A percentile compares a stretch with the other conserved stretches of the same genome.
These are phyloP conservation scores for Coemansia sp. DNA, from an alignment of 371 early-diverging fungal genomes.

Conservation along the genomic window DNA sequence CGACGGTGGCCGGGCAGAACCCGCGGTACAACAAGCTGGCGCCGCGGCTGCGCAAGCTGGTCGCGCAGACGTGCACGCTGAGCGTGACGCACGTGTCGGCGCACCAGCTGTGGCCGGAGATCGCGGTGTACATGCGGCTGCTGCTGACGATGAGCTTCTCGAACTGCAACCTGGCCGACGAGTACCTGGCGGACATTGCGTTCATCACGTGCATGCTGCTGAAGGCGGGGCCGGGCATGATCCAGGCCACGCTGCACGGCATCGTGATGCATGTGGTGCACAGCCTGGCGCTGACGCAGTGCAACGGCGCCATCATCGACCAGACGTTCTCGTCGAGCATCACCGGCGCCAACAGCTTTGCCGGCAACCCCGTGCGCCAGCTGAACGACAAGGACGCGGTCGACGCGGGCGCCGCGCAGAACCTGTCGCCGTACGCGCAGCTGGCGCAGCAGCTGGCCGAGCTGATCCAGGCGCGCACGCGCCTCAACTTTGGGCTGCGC, in stretches of 20 bases:
- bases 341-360: constrained; percentile 48
- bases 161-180: constrained; percentile 72
- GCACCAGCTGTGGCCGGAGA: constrained; percentile 85
- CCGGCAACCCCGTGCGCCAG: constrained; percentile 44
- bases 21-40: constrained; percentile 78
- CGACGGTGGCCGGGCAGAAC: constrained; percentile 80
- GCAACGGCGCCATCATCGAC: constrained; percentile 47
- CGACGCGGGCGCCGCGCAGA: constrained; percentile 11
- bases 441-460: constrained; percentile 47
- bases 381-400: constrained; percentile 15
- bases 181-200: constrained; percentile 84
- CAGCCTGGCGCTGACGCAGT: constrained; percentile 72
- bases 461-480: constrained; percentile 61
- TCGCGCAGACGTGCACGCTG: constrained; percentile 67
- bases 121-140: constrained; percentile 83
- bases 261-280: constrained; percentile 89
- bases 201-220: constrained; percentile 80
- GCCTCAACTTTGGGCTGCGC: constrained; percentile 77
- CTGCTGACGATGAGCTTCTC: constrained; percentile 89
- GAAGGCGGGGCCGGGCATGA: constrained; percentile 80
- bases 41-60: constrained; percentile 72
- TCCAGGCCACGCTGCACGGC: constrained; percentile 89
- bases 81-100: constrained; percentile 72
- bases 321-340: constrained; percentile 46
- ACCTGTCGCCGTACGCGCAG: constrained; percentile 44